These are phyloP conservation scores for Exophiala lecanii-corni DNA, from an alignment of 2,329 filamentous ascomycete genomes.

Conservation along the genomic window DNA sequence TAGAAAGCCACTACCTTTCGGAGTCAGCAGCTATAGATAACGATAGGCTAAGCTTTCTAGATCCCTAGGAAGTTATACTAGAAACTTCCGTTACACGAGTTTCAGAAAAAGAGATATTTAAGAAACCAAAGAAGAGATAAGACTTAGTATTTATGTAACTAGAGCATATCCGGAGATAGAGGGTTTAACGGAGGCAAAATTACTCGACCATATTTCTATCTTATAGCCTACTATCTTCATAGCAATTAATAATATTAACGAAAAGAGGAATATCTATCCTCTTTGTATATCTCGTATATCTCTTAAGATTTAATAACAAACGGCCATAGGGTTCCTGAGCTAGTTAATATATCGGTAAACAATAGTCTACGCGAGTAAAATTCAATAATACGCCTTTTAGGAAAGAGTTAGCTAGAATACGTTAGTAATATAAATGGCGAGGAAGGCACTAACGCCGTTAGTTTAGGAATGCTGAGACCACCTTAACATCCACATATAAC, in stretches of 20 bases:
- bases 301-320: too few relatives aligned
- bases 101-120: constrained; percentile 5
- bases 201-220: constrained; percentile 2
- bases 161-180: constrained; percentile 1
- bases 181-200: background rate
- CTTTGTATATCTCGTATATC: too few relatives aligned
- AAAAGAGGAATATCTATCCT: too few relatives aligned
- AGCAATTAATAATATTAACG: background rate
- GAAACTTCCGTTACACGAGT: constrained; percentile 9
- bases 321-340: too few relatives aligned
- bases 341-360: too few relatives aligned
- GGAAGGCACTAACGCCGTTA: too few relatives aligned
- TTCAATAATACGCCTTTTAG: too few relatives aligned
- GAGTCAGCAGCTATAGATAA: constrained; percentile 4
- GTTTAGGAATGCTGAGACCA: too few relatives aligned
- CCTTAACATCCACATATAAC: too few relatives aligned
- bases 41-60: constrained; percentile 4
- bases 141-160: constrained; percentile 3
- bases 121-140: constrained; percentile 13
- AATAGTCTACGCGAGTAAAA: too few relatives aligned
- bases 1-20: constrained; percentile 9
- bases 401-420: too few relatives aligned
- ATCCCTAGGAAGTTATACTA: constrained; percentile 6
- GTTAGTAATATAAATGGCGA: too few relatives aligned
- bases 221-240: constrained; percentile 3